Base-by-base conservation (phyloP, 106 monocot genomes). In the Dendrobium officinale region DNA sequence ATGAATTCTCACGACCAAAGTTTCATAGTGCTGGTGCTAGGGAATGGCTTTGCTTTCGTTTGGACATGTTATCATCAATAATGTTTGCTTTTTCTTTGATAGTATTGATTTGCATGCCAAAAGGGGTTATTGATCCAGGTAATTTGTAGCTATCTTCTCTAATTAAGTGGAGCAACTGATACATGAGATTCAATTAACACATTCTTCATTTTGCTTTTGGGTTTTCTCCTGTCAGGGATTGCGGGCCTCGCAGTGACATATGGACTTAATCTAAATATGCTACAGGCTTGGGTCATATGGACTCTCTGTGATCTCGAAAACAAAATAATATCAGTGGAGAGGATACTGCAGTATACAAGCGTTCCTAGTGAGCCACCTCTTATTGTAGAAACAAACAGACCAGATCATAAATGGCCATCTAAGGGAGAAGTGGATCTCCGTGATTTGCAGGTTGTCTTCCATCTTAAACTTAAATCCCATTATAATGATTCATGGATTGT, bases 191-290 rank as follows among this genome's bases (percentile, higher is more conserved):
- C 19, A 9, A 4, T 1, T 37, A 37, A 37, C 37, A 37, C 37
- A 37, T 37, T 37, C 37, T 20, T n/a, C 44, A 31, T 72, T 72
- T 15, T 15, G 5, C 4, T 72, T 9, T 78, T 37, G 37, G 37
- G 37, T 37, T 37, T 37, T 20, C 73, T 82, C 9, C 4, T 43
- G 11, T 81, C 82, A 95, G 95, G 86, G 1, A 11, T 92, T 78
- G 92, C 95, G 18, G 95, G 95, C 37, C 86, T 97, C 58, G 87
- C 93, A 7, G 92, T 97, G 56, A 97, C 87, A 22, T 94, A 97
- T 77, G 96, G 96, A 33, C 92, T 97, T 48, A 91, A 74, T 44
- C 72, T 97, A 70, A 94, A 97, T 75, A 85, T 80, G 88, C 29
- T 92, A 56, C 96, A 94, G 81, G 55, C 90, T 17, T 86, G 84